A percentile compares a stretch with the other conserved stretches of the same genome.
These are phyloP conservation scores for Breviolum minutum DNA, from an alignment of 73 alveolate genomes.

Conservation along the genomic window DNA sequence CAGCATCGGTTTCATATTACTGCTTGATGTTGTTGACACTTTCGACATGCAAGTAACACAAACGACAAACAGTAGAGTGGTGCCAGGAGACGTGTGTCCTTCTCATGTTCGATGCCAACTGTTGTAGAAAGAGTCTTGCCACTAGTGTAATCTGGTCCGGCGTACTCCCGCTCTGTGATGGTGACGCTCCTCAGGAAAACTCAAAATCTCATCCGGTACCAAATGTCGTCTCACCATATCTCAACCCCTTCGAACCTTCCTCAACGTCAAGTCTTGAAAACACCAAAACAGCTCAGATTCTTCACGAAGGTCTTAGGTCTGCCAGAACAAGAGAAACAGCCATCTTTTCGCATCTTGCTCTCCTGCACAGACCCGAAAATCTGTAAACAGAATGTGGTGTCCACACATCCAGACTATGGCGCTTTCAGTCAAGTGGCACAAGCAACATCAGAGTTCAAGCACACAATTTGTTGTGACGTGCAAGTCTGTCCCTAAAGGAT, in stretches of 20 bases:
- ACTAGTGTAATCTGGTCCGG: background rate
- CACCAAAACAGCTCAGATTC: background rate
- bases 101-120: constrained; percentile 30
- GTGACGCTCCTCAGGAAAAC: constrained; percentile 15
- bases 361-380: background rate
- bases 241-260: too few relatives aligned
- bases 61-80: too few relatives aligned
- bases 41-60: too few relatives aligned
- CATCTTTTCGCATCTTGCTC: constrained; percentile 40
- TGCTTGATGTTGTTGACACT: too few relatives aligned
- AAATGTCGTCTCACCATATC: too few relatives aligned
- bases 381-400: background rate
- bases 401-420: background rate
- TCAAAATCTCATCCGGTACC: too few relatives aligned
- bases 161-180: constrained; percentile 19
- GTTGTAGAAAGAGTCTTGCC: constrained; percentile 22
- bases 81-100: constrained; percentile 15
- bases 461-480: background rate
- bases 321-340: constrained; percentile 22
- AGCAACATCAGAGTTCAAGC: background rate
- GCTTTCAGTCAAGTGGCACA: background rate
- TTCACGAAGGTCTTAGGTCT: constrained; percentile 20
- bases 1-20: too few relatives aligned
- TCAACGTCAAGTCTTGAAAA: too few relatives aligned
- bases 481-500: background rate